These are phyloP conservation scores for Lagerstroemia fauriei DNA, from an alignment of 441 rosid species.

Conservation along the genomic window DNA sequence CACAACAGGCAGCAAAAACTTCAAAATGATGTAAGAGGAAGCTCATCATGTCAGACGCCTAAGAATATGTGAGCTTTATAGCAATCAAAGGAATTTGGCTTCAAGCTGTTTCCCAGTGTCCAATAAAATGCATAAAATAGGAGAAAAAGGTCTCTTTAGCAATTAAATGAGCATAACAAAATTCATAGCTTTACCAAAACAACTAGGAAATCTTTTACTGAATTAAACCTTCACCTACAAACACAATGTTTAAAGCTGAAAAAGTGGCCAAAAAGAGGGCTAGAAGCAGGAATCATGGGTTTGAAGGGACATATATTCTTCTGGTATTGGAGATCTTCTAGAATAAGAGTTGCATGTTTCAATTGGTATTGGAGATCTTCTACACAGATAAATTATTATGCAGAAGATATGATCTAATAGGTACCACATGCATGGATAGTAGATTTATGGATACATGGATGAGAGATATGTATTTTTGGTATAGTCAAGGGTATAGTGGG, in stretches of 20 bases:
- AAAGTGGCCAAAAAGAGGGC: not conserved
- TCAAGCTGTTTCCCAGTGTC: not conserved
- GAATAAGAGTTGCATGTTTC: not conserved
- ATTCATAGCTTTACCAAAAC: not conserved
- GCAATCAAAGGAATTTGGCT: not conserved
- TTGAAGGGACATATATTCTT: not conserved
- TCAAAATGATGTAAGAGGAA: not conserved
- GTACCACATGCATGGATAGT: not conserved
- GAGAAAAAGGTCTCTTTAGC: not conserved
- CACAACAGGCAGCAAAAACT: not conserved
- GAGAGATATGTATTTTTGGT: too few species aligned
- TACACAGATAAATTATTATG: not conserved
- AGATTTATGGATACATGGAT: too few species aligned
- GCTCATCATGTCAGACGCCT: not conserved
- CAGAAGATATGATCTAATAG: not conserved
- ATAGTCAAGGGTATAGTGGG: too few species aligned
- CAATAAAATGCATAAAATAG: not conserved
- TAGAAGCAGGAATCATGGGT: not conserved
- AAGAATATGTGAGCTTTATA: not conserved
- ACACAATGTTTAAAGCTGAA: not conserved
- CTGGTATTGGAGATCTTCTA: not conserved
- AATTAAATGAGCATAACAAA: not conserved
- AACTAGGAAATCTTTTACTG: not conserved
- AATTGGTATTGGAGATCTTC: not conserved
- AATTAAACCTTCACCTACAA: not conserved